Evolutionary conservation across 768 basidiomycete species (phyloP).

Genomic region (Lactarius hengduanensis): DNA sequence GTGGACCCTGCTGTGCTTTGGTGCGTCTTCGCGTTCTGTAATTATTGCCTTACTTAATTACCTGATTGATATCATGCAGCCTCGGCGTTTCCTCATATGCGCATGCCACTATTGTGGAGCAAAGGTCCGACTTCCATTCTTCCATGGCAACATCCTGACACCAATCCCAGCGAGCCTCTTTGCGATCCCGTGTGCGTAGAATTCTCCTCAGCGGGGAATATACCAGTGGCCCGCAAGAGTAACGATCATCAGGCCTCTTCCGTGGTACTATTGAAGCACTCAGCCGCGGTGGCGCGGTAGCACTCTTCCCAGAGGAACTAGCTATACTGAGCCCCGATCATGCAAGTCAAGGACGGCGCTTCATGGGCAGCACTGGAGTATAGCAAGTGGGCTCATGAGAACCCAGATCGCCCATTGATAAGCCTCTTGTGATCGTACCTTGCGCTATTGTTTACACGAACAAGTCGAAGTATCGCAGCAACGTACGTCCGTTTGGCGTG

Average conservation of each 20-base stretch:
- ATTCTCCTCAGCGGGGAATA: slow-evolving; percentile 90
- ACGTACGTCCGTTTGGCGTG: slow-evolving; percentile 50
- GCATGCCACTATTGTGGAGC: slow-evolving; percentile 90
- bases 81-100: slow-evolving; percentile 74
- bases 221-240: slow-evolving; percentile 93
- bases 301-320: slow-evolving; percentile 91
- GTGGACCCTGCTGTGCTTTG: slow-evolving; percentile 77
- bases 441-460: slow-evolving; percentile 92
- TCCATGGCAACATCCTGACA: slow-evolving; percentile 21
- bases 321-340: slow-evolving; percentile 93
- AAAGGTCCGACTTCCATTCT: slow-evolving; percentile 57
- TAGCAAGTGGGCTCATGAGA: slow-evolving; percentile 67
- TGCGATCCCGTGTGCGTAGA: slow-evolving; percentile 63
- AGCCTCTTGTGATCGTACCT: slow-evolving; percentile 69
- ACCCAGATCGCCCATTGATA: slow-evolving; percentile 42
- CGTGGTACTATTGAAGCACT: slow-evolving; percentile 87
- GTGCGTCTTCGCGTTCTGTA: slow-evolving; percentile 45
- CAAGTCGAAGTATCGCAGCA: slow-evolving; percentile 92
- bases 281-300: slow-evolving; percentile 76
- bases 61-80: slow-evolving; percentile 45
- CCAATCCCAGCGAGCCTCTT: slow-evolving; percentile 63
- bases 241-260: slow-evolving; percentile 91
- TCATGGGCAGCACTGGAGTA: slow-evolving; percentile 96
- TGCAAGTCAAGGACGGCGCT: slow-evolving; percentile 92
- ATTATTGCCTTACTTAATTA: slow-evolving; percentile 28